Percentiles rank a stretch among this genome's conserved stretches.
These are phyloP conservation scores for Furculomyces boomerangus DNA, from an alignment of 371 early-diverging fungal genomes.

Conservation along the genomic window DNA sequence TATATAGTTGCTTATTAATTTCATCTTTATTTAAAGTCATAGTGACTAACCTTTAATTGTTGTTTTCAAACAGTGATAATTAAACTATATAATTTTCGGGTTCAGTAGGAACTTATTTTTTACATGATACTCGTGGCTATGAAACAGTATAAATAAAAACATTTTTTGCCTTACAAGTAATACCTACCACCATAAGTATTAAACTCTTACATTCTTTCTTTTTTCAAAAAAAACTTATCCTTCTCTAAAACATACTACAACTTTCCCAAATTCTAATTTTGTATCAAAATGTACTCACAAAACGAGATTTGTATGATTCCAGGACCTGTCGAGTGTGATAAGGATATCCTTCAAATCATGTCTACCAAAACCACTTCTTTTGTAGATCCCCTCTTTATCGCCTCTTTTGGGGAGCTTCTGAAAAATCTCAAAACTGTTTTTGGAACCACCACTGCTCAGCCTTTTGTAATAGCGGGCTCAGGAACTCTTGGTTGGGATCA, in stretches of 20 bases:
- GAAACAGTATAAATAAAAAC: too few relatives aligned
- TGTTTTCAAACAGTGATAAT: too few relatives aligned
- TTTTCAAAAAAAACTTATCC: too few relatives aligned
- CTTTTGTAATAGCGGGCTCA: constrained; percentile 84
- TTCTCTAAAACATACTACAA: not conserved
- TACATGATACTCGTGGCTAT: too few relatives aligned
- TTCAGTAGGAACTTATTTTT: too few relatives aligned
- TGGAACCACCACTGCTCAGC: constrained; percentile 68
- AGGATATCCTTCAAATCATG: constrained; percentile 68
- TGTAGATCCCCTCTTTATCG: constrained; percentile 77
- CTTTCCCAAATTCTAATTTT: not conserved
- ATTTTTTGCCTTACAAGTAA: too few relatives aligned
- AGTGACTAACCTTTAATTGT: too few relatives aligned
- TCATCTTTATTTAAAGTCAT: too few relatives aligned
- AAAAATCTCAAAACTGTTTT: constrained; percentile 69
- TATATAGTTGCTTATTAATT: too few relatives aligned
- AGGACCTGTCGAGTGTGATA: constrained; percentile 89
- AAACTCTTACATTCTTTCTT: too few relatives aligned
- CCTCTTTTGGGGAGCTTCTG: constrained; percentile 67
- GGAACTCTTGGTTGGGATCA: constrained; percentile 93
- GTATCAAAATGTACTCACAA: not conserved
- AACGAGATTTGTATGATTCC: not conserved
- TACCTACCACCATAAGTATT: too few relatives aligned
- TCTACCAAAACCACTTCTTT: constrained; percentile 82
- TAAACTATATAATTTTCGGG: too few relatives aligned